phyloP scores from a whole-genome alignment of 2,329 filamentous ascomycete species.

The Iodosphaeria phyllophila region DNA sequence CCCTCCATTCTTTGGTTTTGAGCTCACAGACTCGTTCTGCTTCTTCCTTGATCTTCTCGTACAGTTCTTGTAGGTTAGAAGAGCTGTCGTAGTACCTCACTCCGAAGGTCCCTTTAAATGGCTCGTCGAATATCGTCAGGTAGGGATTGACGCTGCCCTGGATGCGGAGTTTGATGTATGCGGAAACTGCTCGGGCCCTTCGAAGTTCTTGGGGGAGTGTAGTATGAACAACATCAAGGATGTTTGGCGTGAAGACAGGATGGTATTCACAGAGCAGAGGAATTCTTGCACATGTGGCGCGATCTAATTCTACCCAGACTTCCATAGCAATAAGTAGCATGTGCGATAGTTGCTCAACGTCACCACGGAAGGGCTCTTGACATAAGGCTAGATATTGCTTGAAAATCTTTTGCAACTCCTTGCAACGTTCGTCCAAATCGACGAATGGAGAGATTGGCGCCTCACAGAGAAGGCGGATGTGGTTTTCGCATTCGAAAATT shows the following conservation, averaged over 20 bases:
- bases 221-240: slow-evolving; percentile 35
- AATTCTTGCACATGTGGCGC: slow-evolving; percentile 17
- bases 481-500: slow-evolving; percentile 5
- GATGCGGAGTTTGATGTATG: slow-evolving; percentile 23
- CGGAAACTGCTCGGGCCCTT: slow-evolving; percentile 26
- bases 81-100: slow-evolving; percentile 24
- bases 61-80: slow-evolving; percentile 4
- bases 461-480: slow-evolving; percentile 1
- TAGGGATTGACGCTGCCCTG: slow-evolving; percentile 4
- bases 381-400: slow-evolving; percentile 16
- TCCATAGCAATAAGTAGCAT: slow-evolving; percentile 35
- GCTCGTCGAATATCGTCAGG: slow-evolving; percentile 28
- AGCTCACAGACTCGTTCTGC: slow-evolving; percentile 5
- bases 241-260: slow-evolving; percentile 25
- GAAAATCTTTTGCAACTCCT: slow-evolving; percentile 14
- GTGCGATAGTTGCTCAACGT: slow-evolving; percentile 27
- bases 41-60: slow-evolving; percentile 8
- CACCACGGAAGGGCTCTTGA: slow-evolving; percentile 18
- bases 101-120: slow-evolving; percentile 23
- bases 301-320: slow-evolving; percentile 37
- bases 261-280: slow-evolving; percentile 31
- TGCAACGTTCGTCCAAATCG: slow-evolving; percentile 2
- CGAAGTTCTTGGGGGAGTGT: slow-evolving; percentile 24
- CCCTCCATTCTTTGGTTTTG: slow-evolving; percentile 16
- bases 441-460: background rate